Percentiles rank a stretch among this genome's conserved stretches.
These are phyloP conservation scores for Cucurbita moschata DNA, from an alignment of 306 rosid genomes.

Conservation along the genomic window DNA sequence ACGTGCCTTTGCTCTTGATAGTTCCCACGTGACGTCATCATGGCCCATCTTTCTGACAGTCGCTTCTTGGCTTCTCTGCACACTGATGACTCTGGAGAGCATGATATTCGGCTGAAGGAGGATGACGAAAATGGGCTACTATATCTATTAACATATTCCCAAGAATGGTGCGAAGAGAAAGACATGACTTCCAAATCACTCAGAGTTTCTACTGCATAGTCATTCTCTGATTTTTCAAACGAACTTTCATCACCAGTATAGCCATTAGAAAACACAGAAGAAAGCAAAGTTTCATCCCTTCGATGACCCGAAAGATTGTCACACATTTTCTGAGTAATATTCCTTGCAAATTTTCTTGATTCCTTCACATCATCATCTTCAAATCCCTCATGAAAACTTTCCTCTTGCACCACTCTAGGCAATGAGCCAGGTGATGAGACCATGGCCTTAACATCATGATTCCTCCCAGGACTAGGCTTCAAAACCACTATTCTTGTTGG, in stretches of 20 bases:
- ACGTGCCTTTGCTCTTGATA: constrained; percentile 41
- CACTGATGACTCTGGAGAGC: constrained; percentile 84
- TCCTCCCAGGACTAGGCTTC: constrained; percentile 69
- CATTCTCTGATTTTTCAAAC: constrained; percentile 52
- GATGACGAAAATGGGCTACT: constrained; percentile 59
- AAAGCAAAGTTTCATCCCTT: constrained; percentile 43
- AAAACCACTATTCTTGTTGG: constrained; percentile 77
- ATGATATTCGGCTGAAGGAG: constrained; percentile 51
- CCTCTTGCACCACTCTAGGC: constrained; percentile 28
- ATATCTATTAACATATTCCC: constrained; percentile 53
- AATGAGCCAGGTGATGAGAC: constrained; percentile 42
- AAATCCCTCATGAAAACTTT: constrained; percentile 24
- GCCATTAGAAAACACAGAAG: constrained; percentile 67
- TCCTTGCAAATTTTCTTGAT: constrained; percentile 41
- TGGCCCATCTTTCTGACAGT: constrained; percentile 87
- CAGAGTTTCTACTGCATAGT: constrained; percentile 47
- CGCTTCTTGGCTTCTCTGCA: constrained; percentile 92
- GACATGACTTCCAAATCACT: constrained; percentile 72
- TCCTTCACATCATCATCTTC: constrained; percentile 38
- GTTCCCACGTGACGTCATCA: constrained; percentile 45
- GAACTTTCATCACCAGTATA: constrained; percentile 76
- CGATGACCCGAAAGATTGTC: constrained; percentile 40
- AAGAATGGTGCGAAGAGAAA: constrained; percentile 58
- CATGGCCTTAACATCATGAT: constrained; percentile 33
- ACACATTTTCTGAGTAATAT: constrained; percentile 37